Evolutionary conservation across 768 basidiomycete genomes (phyloP).

Genomic region (Mycena rosella): DNA sequence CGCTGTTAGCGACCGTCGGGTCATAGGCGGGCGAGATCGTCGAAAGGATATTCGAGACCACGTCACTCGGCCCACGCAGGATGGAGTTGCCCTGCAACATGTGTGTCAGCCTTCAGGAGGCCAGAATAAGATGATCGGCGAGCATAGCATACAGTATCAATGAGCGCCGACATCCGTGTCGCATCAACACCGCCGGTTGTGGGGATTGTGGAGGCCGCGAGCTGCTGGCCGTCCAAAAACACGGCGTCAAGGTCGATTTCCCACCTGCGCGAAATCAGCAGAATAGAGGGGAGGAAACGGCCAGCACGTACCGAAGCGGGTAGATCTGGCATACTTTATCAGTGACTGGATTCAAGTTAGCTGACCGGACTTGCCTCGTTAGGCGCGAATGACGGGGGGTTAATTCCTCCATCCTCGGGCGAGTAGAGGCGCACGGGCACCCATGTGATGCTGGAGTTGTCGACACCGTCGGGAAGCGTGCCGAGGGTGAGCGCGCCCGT

Average conservation of each 20-base stretch:
- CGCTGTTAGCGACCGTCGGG: conserved; percentile 39
- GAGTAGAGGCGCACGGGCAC: conserved; percentile 72
- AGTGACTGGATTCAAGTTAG: not conserved
- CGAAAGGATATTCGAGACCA: conserved; percentile 63
- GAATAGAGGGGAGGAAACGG: not conserved
- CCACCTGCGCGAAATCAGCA: conserved; percentile 58
- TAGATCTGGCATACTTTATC: conserved; percentile 42
- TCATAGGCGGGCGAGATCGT: conserved; percentile 53
- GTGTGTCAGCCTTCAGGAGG: not conserved
- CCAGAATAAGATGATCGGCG: not conserved
- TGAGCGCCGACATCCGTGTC: conserved; percentile 64
- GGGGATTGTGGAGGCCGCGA: conserved; percentile 66
- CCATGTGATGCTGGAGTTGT: conserved; percentile 73
- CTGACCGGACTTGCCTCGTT: conserved; percentile 59
- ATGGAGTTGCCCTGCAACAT: conserved; percentile 73
- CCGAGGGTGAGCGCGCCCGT: conserved; percentile 74
- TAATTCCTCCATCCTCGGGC: conserved; percentile 65
- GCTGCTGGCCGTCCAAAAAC: conserved; percentile 68
- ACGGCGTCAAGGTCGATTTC: conserved; percentile 77
- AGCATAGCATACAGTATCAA: conserved; percentile 67
- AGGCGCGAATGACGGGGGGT: conserved; percentile 66
- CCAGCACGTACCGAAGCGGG: conserved; percentile 48
- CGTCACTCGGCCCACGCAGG: conserved; percentile 76
- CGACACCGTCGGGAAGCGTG: conserved; percentile 66
- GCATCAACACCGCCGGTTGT: conserved; percentile 48